Percentiles rank a stretch among this genome's conserved stretches.
These are phyloP conservation scores for Diutina sp. DNA, from an alignment of 1,139 yeast genomes.

Conservation along the genomic window DNA sequence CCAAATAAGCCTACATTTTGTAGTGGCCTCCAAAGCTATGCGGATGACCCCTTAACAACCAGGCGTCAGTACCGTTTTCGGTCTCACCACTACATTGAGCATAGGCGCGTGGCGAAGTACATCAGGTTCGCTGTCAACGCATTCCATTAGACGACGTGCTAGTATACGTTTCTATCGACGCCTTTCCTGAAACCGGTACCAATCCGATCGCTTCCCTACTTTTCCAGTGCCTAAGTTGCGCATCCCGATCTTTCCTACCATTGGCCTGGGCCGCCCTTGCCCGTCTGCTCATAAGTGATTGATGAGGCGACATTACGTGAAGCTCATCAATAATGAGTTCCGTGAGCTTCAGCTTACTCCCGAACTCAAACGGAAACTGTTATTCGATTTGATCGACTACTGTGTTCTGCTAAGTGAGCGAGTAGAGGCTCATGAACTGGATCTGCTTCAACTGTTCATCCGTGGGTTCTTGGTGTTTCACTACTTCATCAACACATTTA, in stretches of 20 bases:
- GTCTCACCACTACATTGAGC: background rate
- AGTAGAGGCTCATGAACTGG: conserved; percentile 9
- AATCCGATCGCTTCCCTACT: background rate
- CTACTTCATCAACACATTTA: conserved; percentile 30
- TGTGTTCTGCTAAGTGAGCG: conserved; percentile 29
- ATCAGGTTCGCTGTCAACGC: background rate
- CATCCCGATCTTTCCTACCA: background rate
- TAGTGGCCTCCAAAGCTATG: background rate
- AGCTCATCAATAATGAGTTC: conserved; percentile 23
- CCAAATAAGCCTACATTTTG: too few relatives aligned
- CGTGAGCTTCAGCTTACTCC: conserved; percentile 23
- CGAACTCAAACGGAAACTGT: conserved; percentile 18
- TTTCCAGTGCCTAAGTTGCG: background rate
- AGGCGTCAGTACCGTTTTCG: background rate
- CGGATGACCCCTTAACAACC: background rate
- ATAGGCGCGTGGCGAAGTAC: background rate
- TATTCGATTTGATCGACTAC: conserved; percentile 31
- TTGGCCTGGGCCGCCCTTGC: background rate
- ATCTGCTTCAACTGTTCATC: conserved; percentile 16
- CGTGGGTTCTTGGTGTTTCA: conserved; percentile 30
- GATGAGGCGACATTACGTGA: conserved; percentile 11
- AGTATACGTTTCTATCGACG: background rate
- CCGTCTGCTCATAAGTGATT: background rate
- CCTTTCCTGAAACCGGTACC: background rate
- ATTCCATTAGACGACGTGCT: background rate